These are phyloP conservation scores for Aegilops umbellulata DNA, from an alignment of 176 grass and related monocot species.

Conservation along the genomic window DNA sequence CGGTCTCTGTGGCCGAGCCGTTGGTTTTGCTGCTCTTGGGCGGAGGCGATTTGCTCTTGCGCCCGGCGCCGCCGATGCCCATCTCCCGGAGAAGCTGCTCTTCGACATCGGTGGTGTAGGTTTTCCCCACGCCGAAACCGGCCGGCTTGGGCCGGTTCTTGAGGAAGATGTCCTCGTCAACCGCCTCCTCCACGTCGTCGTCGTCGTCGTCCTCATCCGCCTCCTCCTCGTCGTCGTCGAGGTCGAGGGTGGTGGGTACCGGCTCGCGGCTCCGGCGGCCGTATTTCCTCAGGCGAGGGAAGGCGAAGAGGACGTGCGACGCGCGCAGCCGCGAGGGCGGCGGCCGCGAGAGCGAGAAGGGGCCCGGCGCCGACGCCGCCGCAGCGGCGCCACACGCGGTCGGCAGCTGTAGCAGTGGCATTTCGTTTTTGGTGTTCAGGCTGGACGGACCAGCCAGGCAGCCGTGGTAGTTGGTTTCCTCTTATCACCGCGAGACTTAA, in stretches of 20 bases:
- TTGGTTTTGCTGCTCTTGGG: background rate
- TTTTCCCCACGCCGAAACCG: constrained; percentile 56
- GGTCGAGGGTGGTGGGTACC: background rate
- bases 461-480: background rate
- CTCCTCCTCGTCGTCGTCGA: background rate
- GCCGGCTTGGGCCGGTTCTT: constrained; percentile 43
- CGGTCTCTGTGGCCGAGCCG: background rate
- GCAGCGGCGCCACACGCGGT: background rate
- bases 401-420: constrained; percentile 25
- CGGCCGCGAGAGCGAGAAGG: constrained; percentile 1
- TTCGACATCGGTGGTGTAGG: constrained; percentile 54
- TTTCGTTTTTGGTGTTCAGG: background rate
- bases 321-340: background rate
- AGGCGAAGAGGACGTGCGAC: constrained; percentile 18
- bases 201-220: background rate
- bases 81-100: constrained; percentile 62
- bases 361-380: background rate
- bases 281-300: constrained; percentile 39
- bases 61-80: constrained; percentile 32
- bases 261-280: constrained; percentile 25
- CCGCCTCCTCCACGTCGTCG: constrained; percentile 13
- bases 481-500: background rate
- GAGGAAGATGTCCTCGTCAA: constrained; percentile 42
- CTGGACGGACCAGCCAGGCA: background rate
- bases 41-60: constrained; percentile 16